These are phyloP conservation scores for Knufia fluminis DNA, from an alignment of 2,329 filamentous ascomycete genomes.

Conservation along the genomic window DNA sequence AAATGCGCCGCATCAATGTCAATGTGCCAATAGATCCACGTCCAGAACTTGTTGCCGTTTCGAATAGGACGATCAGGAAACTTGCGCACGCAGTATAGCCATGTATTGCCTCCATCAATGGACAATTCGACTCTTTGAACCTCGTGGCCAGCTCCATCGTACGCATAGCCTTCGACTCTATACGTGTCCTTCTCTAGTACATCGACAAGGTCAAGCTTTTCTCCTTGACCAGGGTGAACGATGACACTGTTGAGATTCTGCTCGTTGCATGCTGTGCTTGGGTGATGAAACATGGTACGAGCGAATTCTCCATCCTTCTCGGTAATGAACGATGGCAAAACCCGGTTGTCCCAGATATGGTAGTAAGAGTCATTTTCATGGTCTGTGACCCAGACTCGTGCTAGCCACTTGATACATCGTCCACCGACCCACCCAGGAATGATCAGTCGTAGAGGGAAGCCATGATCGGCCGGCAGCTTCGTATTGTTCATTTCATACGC, in stretches of 20 bases:
- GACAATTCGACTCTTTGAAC: constrained; percentile 43
- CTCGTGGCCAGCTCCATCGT: constrained; percentile 43
- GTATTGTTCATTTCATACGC: constrained; percentile 35
- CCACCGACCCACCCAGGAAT: constrained; percentile 37
- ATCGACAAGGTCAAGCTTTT: constrained; percentile 33
- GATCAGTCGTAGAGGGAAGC: constrained; percentile 35
- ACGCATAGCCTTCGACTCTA: constrained; percentile 40
- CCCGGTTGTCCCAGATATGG: constrained; percentile 44
- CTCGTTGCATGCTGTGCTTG: constrained; percentile 41
- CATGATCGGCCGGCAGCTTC: constrained; percentile 35
- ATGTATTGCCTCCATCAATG: constrained; percentile 39
- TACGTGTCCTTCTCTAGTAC: constrained; percentile 34
- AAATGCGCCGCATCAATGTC: constrained; percentile 40
- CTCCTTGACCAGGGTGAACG: constrained; percentile 38
- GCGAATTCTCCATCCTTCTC: constrained; percentile 43
- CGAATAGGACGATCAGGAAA: constrained; percentile 42
- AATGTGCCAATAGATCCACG: constrained; percentile 46
- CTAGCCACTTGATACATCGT: constrained; percentile 36
- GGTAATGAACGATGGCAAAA: constrained; percentile 40
- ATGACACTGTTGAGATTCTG: constrained; percentile 44
- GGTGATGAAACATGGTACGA: constrained; percentile 39
- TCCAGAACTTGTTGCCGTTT: constrained; percentile 47
- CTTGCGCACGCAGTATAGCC: constrained; percentile 41
- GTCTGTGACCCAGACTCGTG: constrained; percentile 33
- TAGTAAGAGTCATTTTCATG: constrained; percentile 36